phyloP scores from a whole-genome alignment of 1,284 basidiomycete species.

The Ceratobasidium sp. region DNA sequence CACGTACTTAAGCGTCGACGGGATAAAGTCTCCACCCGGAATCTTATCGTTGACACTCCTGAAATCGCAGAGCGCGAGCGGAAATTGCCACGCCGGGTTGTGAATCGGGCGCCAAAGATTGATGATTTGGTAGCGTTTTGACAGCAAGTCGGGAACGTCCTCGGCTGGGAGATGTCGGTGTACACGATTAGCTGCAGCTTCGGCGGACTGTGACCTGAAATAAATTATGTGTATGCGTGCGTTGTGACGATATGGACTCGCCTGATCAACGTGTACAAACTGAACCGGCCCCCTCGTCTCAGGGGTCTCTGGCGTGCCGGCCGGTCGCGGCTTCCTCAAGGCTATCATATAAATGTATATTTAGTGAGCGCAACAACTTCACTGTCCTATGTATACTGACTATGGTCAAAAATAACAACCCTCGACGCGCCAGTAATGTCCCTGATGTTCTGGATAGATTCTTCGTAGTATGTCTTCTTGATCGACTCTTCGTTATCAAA shows the following conservation, averaged over 20 bases:
- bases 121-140: constrained; percentile 67
- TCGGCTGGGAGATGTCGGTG: constrained; percentile 59
- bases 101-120: constrained; percentile 75
- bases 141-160: constrained; percentile 57
- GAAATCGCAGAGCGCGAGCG: constrained; percentile 68
- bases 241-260: neutral
- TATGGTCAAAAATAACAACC: constrained; percentile 69
- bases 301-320: constrained; percentile 51
- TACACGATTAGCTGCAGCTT: constrained; percentile 59
- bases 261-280: neutral
- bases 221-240: constrained; percentile 46
- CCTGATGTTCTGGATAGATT: constrained; percentile 66
- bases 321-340: constrained; percentile 56
- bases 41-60: constrained; percentile 56
- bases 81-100: constrained; percentile 61
- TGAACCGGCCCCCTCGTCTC: constrained; percentile 57
- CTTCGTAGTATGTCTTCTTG: constrained; percentile 63
- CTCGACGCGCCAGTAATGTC: constrained; percentile 64
- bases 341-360: constrained; percentile 48
- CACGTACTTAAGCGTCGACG: constrained; percentile 60
- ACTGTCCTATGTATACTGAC: constrained; percentile 51
- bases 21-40: constrained; percentile 54
- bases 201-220: constrained; percentile 64
- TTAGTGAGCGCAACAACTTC: neutral
- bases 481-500: constrained; percentile 58